Conservation (phyloP, 2,329 filamentous ascomycete species). For the Cephalotrichum gorgonifer region DNA sequence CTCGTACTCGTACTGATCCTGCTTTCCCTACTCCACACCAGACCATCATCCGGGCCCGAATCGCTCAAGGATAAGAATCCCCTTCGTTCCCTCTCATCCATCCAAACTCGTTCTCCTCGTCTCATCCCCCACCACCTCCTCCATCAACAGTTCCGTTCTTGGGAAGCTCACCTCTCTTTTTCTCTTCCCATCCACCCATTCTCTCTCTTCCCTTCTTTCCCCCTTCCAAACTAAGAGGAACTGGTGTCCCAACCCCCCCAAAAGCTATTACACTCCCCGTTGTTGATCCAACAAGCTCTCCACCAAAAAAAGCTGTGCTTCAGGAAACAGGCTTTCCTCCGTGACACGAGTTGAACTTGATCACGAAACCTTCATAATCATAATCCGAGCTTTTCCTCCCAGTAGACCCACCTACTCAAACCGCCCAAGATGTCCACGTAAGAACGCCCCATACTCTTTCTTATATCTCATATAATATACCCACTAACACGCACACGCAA, state of each 20-base stretch:
- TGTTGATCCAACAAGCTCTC: not conserved
- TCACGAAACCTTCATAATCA: not conserved
- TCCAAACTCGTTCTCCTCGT: not conserved
- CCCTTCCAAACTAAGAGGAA: not conserved
- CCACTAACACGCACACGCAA: slow-evolving; percentile 11
- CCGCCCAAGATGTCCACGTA: slow-evolving; percentile 22
- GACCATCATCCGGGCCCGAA: slow-evolving; percentile 3
- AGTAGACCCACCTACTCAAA: not conserved
- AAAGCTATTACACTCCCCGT: not conserved
- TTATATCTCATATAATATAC: not conserved
- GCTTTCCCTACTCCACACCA: not conserved
- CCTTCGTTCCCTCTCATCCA: slow-evolving; percentile 2
- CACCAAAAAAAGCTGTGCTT: not conserved
- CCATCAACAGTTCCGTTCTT: no score
- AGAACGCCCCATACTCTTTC: slow-evolving; percentile 11
- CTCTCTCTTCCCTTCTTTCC: not conserved
- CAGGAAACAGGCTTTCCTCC: slow-evolving; percentile 2
- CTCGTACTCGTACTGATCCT: no score
- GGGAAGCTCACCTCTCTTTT: not conserved
- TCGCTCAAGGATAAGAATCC: slow-evolving; percentile 6
- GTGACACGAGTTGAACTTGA: slow-evolving; percentile 1
- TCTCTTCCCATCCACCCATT: not conserved
- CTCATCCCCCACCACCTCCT: no score
- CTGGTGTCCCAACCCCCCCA: not conserved
- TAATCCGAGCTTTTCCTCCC: not conserved